These are phyloP conservation scores for Scutellaria galericulata DNA, from an alignment of 257 asterid genomes.

Conservation along the genomic window DNA sequence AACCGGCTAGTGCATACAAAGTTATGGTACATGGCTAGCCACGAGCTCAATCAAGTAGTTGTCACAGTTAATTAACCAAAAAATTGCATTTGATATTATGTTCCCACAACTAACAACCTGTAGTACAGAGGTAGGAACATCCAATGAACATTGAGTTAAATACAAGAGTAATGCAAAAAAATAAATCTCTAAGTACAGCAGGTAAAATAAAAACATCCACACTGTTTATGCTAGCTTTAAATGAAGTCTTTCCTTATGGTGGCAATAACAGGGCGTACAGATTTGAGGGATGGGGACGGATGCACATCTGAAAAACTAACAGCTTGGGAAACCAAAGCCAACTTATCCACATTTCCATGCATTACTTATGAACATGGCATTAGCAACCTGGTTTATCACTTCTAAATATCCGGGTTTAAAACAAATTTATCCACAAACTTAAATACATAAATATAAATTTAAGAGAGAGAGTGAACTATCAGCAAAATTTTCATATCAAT, in stretches of 20 bases:
- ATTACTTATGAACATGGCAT: neutral
- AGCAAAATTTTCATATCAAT: slow-evolving; percentile 14
- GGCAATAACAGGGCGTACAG: neutral
- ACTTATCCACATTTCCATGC: neutral
- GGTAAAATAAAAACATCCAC: neutral
- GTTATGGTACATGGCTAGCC: slow-evolving; percentile 1
- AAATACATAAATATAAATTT: neutral
- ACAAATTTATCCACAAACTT: neutral
- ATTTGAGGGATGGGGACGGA: neutral
- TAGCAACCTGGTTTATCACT: too few species aligned
- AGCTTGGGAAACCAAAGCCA: slow-evolving; percentile 9
- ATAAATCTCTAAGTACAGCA: neutral
- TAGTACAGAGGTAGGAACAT: neutral
- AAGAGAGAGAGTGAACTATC: neutral
- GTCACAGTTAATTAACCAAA: neutral
- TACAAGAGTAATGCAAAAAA: neutral
- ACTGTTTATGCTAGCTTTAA: neutral
- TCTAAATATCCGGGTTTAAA: neutral
- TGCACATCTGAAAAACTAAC: neutral
- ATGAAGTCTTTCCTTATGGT: neutral
- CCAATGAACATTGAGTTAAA: neutral
- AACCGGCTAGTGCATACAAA: slow-evolving; percentile 1
- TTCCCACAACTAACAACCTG: slow-evolving; percentile 7
- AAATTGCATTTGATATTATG: neutral
- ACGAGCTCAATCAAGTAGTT: slow-evolving; percentile 24